A percentile compares a stretch with the other conserved stretches of the same genome.
Evolutionary conservation across 805 yeast genomes (phyloP).

Genomic region (Monosporozyma solicola): DNA sequence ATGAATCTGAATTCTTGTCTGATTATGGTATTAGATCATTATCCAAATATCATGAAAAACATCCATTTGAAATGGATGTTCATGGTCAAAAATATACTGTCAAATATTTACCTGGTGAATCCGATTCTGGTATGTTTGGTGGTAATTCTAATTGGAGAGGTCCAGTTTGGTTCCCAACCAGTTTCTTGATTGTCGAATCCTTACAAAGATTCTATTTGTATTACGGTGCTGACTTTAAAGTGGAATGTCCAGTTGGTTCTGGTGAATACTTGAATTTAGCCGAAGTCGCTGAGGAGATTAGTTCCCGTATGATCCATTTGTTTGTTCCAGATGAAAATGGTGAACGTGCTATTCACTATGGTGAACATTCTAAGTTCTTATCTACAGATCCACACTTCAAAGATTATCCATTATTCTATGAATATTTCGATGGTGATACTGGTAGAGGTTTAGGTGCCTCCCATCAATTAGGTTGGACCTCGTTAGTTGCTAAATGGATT

Average conservation of each 20-base stretch:
- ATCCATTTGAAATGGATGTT: slow-evolving; percentile 81
- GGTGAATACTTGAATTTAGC: slow-evolving; percentile 73
- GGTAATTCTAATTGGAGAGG: slow-evolving; percentile 98
- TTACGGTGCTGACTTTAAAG: slow-evolving; percentile 77
- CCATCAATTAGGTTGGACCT: slow-evolving; percentile 97
- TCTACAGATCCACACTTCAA: slow-evolving; percentile 61
- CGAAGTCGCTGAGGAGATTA: slow-evolving; percentile 84
- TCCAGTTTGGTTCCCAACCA: slow-evolving; percentile 94
- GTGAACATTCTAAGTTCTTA: slow-evolving; percentile 46
- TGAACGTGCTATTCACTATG: slow-evolving; percentile 73
- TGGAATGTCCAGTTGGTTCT: slow-evolving; percentile 85
- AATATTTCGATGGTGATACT: slow-evolving; percentile 88
- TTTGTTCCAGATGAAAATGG: slow-evolving; percentile 63
- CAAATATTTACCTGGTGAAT: slow-evolving; percentile 76
- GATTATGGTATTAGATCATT: slow-evolving; percentile 81
- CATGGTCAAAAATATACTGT: slow-evolving; percentile 66
- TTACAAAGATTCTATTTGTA: slow-evolving; percentile 80
- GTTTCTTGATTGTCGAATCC: slow-evolving; percentile 77
- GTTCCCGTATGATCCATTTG: slow-evolving; percentile 73
- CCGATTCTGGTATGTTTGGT: slow-evolving; percentile 89
- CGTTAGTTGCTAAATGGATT: slow-evolving; percentile 84
- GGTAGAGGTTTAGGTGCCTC: slow-evolving; percentile 92
- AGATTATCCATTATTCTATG: slow-evolving; percentile 73
- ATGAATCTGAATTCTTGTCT: slow-evolving; percentile 78
- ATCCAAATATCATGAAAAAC: slow-evolving; percentile 75